Evolutionary conservation across 352 stramenopile species (phyloP), one percentile per base, ranked within the genome.

Genomic region (Phytophthora multivora): DNA sequence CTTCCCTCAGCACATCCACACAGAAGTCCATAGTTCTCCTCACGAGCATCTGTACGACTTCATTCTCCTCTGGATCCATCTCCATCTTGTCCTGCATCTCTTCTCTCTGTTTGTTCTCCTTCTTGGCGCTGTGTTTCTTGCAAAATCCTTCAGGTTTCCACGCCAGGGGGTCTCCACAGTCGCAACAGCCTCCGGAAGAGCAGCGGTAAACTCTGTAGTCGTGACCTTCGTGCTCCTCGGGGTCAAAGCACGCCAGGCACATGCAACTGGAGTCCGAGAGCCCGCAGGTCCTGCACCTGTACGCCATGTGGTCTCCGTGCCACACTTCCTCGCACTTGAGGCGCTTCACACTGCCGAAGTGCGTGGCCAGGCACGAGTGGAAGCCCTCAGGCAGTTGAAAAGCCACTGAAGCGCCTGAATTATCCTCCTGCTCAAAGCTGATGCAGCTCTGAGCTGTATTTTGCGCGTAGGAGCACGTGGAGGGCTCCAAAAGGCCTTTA

Each of bases 261-360:
- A 95, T 95, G 66, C 86, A 95, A 48, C 83, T 93, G 47, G 86
- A 95, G 63, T 95, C 86, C n/a, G 82, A 92, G 5, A 95, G 66
- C 0, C 86, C 86, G 62, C 86, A 95, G 10, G 86, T 95, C 4
- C 80, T 69, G 53, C 86, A 95, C 26, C 86, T 77, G 56, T 95
- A 95, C 12, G 86, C 86, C 82, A 95, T 95, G 66, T 95, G 86
- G 66, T 93, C 83, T 41, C 86, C 83, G 47, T 93, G 82, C 86
- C 86, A 95, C n/a, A 95, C 86, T 65, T 91, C 83, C 63, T 91
- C 86, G 50, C 86, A 94, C 71, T 94, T 94, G 51, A 74, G 80
- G 5, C 76, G 79, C 73, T 88, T 75, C 8, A 90, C 78, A 25
- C 75, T 88, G 46, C 83, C 86, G 59, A 90, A 92, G 11, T 66